A percentile compares a stretch with the other conserved stretches of the same genome.
These are phyloP conservation scores for Lagerstroemia fauriei DNA, from an alignment of 441 rosid species.

Conservation along the genomic window DNA sequence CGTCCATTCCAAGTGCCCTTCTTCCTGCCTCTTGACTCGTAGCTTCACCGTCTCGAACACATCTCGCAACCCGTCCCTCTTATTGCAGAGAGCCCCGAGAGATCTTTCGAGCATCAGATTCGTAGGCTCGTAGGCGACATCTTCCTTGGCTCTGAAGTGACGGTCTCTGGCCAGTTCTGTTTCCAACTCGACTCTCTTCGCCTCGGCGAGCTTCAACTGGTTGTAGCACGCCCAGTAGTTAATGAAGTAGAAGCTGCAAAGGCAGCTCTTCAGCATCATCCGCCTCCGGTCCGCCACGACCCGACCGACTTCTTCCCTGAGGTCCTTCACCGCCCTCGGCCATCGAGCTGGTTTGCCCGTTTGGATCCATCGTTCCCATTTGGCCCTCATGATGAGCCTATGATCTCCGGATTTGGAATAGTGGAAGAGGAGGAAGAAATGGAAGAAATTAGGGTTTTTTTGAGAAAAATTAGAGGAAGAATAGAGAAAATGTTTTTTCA, in stretches of 20 bases:
- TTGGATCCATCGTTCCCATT: background rate
- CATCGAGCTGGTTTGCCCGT: background rate
- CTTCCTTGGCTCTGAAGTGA: background rate
- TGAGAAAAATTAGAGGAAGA: no score
- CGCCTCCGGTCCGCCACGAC: background rate
- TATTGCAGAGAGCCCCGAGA: background rate
- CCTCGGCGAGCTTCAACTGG: background rate
- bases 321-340: conserved; percentile 3
- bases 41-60: background rate
- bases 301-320: background rate
- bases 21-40: conserved; percentile 12
- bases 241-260: background rate
- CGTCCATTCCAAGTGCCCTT: background rate
- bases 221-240: background rate
- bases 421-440: no score
- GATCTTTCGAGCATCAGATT: background rate
- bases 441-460: no score
- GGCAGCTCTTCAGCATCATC: background rate
- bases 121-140: background rate
- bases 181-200: conserved; percentile 10
- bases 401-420: no score
- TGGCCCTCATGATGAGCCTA: background rate
- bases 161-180: conserved; percentile 16
- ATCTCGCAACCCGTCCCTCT: background rate
- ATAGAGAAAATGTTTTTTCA: no score